Evolutionary conservation across 1,284 basidiomycete genomes (phyloP).

Genomic region (Macrocystidia cucumis): DNA sequence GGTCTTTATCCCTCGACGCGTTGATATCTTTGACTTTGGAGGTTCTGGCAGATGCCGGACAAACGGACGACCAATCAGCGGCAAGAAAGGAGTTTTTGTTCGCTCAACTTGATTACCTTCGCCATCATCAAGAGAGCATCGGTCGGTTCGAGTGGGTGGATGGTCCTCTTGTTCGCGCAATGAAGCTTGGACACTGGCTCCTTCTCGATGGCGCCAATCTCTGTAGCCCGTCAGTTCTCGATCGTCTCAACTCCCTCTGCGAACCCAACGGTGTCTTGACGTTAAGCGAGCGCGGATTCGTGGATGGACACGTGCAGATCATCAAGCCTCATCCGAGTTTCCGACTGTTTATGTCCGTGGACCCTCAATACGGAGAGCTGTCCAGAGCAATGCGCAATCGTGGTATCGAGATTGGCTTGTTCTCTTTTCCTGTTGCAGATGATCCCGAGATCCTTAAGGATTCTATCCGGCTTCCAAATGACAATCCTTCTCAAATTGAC

Average conservation of each 20-base stretch:
- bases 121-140: conserved; percentile 14
- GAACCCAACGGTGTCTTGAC: conserved; percentile 79
- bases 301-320: conserved; percentile 69
- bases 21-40: conserved; percentile 11
- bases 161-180: conserved; percentile 85
- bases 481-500: conserved; percentile 9
- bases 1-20: conserved; percentile 5
- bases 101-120: conserved; percentile 14
- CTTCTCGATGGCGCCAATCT: conserved; percentile 92
- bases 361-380: conserved; percentile 88
- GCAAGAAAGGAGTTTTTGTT: conserved; percentile 7
- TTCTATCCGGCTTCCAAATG: conserved; percentile 38
- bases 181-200: conserved; percentile 87
- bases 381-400: conserved; percentile 98
- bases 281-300: conserved; percentile 86
- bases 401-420: conserved; percentile 79
- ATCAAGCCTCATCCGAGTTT: conserved; percentile 86
- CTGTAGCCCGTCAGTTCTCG: conserved; percentile 93
- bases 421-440: conserved; percentile 27
- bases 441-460: conserved; percentile 41
- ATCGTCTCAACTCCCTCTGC: conserved; percentile 95
- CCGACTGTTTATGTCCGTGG: conserved; percentile 91
- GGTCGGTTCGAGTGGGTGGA: conserved; percentile 94
- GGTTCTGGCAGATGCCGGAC: conserved; percentile 8
- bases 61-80: conserved; percentile 3